Base-by-base conservation (phyloP, 2,329 filamentous ascomycete genomes). In the Cordyceps cateniannulata region DNA sequence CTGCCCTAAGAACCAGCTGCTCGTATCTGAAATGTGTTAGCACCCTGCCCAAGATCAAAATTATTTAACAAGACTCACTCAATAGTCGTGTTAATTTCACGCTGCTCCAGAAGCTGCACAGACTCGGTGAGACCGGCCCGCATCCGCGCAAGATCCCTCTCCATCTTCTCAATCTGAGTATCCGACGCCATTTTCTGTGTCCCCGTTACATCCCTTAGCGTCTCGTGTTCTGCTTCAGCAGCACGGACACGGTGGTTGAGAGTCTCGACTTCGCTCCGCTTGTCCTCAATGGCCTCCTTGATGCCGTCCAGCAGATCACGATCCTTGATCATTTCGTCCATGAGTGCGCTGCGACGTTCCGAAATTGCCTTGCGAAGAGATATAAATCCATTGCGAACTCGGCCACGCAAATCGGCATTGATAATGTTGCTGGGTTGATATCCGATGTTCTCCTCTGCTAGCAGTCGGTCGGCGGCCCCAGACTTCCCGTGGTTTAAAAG, bases 61-160 rank as follows among this genome's bases (percentile, higher is more conserved):
- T 8, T n/a, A 14, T 25, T 6, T 16, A 12, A 60, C 10, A n/a
- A 55, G 18, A 81, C 88, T 71, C 79, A 93, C 89, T 98, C 93
- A 67, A 98, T 95, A 63, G 93, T 96, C 14, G 91, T 95, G 68
- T 93, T 96, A 85, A 98, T 96, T 78, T 98, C 93, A 60, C 91
- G 83, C 74, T 97, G 93, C 73, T 97, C 92, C 83, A 97, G 88
- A 52, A 96, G 75, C 74, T 97, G 91, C 58, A 97, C 89, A 38
- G 87, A 92, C 73, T 97, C 93, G 3, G 85, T 88, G 32, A 97
- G 79, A 12, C 88, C 88, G 2, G 88, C 85, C 47, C 93, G 84
- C 91, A 98, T 96, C 72, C 92, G 91, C 51, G 90, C 89, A n/a
- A 99, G 79, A 73, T 99, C 93, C 75, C 96, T 97, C 76, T 99